These are phyloP conservation scores for Arachis stenosperma DNA, from an alignment of 306 rosid genomes.

Conservation along the genomic window DNA sequence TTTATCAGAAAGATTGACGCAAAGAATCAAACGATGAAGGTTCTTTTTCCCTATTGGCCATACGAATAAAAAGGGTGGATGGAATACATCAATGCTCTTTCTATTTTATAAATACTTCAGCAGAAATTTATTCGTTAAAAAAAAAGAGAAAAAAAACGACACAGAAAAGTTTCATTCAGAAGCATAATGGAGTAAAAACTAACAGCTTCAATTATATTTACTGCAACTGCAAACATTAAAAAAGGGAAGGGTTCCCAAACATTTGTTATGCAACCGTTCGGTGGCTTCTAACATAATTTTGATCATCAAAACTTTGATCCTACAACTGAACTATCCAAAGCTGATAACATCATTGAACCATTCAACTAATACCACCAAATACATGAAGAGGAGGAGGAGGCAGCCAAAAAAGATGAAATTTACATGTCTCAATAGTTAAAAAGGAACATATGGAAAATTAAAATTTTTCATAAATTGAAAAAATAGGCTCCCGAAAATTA, in stretches of 20 bases:
- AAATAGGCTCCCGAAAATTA: conserved; percentile 56
- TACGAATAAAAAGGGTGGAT: too few species aligned
- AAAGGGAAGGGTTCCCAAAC: conserved; percentile 46
- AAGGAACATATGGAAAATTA: conserved; percentile 48
- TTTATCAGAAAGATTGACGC: not conserved
- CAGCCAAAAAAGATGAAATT: conserved; percentile 61
- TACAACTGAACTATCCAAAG: conserved; percentile 50
- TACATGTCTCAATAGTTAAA: conserved; percentile 65
- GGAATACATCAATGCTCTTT: too few species aligned
- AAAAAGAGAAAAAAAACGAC: too few species aligned
- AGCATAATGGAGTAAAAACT: conserved; percentile 34
- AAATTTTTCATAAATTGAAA: conserved; percentile 49
- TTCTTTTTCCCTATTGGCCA: too few species aligned
- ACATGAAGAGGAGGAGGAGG: conserved; percentile 34
- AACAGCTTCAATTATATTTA: conserved; percentile 40
- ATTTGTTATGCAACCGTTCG: conserved; percentile 49
- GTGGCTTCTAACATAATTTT: conserved; percentile 50
- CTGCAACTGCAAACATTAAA: conserved; percentile 37
- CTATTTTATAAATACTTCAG: too few species aligned
- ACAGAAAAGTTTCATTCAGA: not conserved
- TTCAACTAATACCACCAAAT: conserved; percentile 61
- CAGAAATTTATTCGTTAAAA: too few species aligned
- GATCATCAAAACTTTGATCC: conserved; percentile 52
- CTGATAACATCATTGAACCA: conserved; percentile 50
- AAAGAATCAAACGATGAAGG: not conserved